phyloP scores from a whole-genome alignment of 1,139 yeast genomes.

The Hansenula sp. region DNA sequence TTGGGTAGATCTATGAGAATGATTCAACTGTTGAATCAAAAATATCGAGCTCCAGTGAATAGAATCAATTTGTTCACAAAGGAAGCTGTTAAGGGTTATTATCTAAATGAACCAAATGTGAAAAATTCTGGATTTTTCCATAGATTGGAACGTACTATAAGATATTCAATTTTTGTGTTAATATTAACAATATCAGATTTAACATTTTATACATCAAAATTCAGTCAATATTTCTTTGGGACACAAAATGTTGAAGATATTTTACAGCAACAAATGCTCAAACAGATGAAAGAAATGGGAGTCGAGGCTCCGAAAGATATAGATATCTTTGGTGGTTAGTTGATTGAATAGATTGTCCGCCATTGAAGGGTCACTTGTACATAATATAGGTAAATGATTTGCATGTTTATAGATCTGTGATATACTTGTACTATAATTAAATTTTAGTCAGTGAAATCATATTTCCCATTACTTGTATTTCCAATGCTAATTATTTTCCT shows the following conservation, averaged over 20 bases:
- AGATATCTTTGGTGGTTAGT: constrained; percentile 14
- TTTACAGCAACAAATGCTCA: constrained; percentile 39
- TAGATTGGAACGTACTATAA: constrained; percentile 6
- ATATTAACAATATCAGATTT: constrained; percentile 41
- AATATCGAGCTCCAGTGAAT: constrained; percentile 70
- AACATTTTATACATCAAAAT: constrained; percentile 36
- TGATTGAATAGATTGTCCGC: too few relatives aligned
- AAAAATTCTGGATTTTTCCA: constrained; percentile 2
- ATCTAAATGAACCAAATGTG: constrained; percentile 15
- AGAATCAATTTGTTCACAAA: constrained; percentile 59
- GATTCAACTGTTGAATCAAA: constrained; percentile 65
- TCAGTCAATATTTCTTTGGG: constrained; percentile 35
- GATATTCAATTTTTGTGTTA: constrained; percentile 33
- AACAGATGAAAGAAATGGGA: constrained; percentile 40
- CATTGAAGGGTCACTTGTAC: too few relatives aligned
- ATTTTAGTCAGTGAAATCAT: too few relatives aligned
- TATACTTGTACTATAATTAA: too few relatives aligned
- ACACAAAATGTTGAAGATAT: constrained; percentile 44
- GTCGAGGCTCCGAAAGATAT: constrained; percentile 27
- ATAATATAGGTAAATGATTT: not conserved
- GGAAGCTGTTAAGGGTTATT: constrained; percentile 38
- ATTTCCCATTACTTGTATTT: too few relatives aligned
- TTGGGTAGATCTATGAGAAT: constrained; percentile 70
- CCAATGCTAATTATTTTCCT: too few relatives aligned
- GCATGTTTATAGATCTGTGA: not conserved